A percentile compares a stretch with the other conserved stretches of the same genome.
These are phyloP conservation scores for Penicillium sp. DNA, from an alignment of 2,329 filamentous ascomycete genomes.

Conservation along the genomic window DNA sequence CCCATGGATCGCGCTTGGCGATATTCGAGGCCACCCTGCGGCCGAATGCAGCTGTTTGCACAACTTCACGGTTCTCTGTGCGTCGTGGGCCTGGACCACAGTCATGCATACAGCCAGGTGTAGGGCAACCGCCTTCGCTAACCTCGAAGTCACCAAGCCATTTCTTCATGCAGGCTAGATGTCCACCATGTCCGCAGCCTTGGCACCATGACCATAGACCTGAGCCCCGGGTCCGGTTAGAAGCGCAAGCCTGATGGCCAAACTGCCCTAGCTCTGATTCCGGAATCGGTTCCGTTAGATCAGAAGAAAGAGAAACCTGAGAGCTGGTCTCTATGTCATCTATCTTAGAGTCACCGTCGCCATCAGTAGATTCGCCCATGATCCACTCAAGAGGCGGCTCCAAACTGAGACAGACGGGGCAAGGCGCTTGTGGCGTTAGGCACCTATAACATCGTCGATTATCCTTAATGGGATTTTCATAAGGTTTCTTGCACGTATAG, in stretches of 20 bases:
- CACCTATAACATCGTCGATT: conserved; percentile 52
- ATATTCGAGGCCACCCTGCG: conserved; percentile 31
- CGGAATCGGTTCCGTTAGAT: conserved; percentile 29
- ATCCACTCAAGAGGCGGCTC: conserved; percentile 40
- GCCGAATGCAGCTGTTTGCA: conserved; percentile 23
- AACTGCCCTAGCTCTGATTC: conserved; percentile 22
- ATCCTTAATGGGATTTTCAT: conserved; percentile 48
- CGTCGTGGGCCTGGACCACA: conserved; percentile 51
- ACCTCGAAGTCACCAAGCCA: conserved; percentile 52
- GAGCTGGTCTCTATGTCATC: conserved; percentile 23
- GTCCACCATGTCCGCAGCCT: conserved; percentile 58
- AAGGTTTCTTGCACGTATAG: conserved; percentile 54
- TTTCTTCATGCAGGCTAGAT: conserved; percentile 53
- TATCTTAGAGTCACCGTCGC: conserved; percentile 7
- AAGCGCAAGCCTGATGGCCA: conserved; percentile 20
- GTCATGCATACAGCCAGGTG: conserved; percentile 57
- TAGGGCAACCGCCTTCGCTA: conserved; percentile 55
- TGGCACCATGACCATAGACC: conserved; percentile 56
- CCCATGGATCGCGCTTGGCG: conserved; percentile 44
- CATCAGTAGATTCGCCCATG: conserved; percentile 19
- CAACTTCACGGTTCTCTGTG: conserved; percentile 32
- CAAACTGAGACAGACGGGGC: conserved; percentile 39
- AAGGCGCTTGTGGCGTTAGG: conserved; percentile 35
- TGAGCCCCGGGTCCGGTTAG: conserved; percentile 29
- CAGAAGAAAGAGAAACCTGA: conserved; percentile 41